Conservation (phyloP, 148 eudicot genomes). For the Nepenthes mirabilis region DNA sequence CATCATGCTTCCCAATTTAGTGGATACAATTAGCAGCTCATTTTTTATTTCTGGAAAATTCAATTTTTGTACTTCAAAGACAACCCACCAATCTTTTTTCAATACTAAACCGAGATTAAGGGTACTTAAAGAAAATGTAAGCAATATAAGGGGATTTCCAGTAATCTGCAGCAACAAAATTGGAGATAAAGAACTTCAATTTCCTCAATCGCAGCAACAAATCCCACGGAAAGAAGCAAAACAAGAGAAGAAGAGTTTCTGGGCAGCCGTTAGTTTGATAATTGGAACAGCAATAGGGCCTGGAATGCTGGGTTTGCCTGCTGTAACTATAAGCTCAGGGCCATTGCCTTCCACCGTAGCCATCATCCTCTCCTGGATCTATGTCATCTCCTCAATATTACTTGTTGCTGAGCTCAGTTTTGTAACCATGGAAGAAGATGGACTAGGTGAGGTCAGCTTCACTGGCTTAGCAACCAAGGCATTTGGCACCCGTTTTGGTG, state of each 20-base stretch:
- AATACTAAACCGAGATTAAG: too few species aligned
- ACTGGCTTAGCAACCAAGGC: constrained; percentile 48
- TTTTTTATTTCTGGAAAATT: too few species aligned
- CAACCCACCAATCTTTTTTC: too few species aligned
- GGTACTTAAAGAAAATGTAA: too few species aligned
- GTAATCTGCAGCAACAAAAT: too few species aligned
- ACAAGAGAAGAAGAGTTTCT: constrained; percentile 33
- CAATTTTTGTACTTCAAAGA: too few species aligned
- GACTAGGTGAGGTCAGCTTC: constrained; percentile 50
- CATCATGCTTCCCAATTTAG: too few species aligned
- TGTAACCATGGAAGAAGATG: constrained; percentile 47
- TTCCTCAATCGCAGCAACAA: too few species aligned
- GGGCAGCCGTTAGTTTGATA: constrained; percentile 64
- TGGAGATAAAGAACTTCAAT: too few species aligned
- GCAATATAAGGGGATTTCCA: too few species aligned
- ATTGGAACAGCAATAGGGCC: constrained; percentile 73
- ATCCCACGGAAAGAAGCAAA: not conserved
- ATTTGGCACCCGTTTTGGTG: constrained; percentile 37
- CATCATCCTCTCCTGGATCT: constrained; percentile 56
- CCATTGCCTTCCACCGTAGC: constrained; percentile 49
- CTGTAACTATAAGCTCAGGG: constrained; percentile 57
- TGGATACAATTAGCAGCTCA: not conserved
- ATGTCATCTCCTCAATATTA: constrained; percentile 59
- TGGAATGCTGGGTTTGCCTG: constrained; percentile 64
- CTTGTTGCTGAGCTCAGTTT: constrained; percentile 72